These are phyloP conservation scores for Tetrapyrgos nigripes DNA, from an alignment of 1,284 basidiomycete genomes.

Conservation along the genomic window DNA sequence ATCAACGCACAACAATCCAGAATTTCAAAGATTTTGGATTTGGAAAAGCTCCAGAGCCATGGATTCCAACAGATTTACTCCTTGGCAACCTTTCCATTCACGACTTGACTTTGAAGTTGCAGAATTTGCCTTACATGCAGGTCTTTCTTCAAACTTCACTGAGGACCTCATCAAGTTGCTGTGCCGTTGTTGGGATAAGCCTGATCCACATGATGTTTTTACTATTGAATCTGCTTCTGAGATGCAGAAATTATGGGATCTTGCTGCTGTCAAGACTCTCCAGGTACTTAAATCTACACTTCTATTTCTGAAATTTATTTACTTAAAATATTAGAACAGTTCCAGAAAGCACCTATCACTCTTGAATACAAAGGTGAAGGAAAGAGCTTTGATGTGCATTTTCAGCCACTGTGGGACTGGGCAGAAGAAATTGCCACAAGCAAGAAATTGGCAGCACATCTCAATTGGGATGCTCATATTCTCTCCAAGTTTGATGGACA, in stretches of 20 bases:
- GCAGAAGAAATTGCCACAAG: neutral
- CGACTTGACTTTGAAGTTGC: conserved; percentile 18
- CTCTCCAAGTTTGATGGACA: conserved; percentile 35
- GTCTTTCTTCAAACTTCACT: neutral
- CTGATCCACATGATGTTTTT: neutral
- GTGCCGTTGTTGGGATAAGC: conserved; percentile 1
- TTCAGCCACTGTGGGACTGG: conserved; percentile 1
- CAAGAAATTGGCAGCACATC: neutral
- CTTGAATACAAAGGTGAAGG: neutral
- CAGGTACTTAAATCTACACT: neutral
- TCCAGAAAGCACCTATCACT: neutral
- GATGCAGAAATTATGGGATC: conserved; percentile 11
- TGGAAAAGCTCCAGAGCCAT: neutral
- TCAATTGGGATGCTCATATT: neutral
- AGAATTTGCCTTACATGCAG: conserved; percentile 5
- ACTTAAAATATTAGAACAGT: too few relatives aligned
- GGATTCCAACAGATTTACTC: neutral
- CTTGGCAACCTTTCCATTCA: conserved; percentile 14
- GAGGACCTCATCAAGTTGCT: conserved; percentile 3
- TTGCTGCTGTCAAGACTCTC: conserved; percentile 9
- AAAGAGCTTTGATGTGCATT: neutral
- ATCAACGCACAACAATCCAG: neutral
- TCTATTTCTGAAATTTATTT: too few relatives aligned
- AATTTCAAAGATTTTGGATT: too few relatives aligned
- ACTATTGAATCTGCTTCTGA: conserved; percentile 6